Percentiles rank a stretch among this genome's conserved stretches.
Evolutionary conservation across 768 basidiomycete species (phyloP).

Genomic region (Lentinula guzmanii): DNA sequence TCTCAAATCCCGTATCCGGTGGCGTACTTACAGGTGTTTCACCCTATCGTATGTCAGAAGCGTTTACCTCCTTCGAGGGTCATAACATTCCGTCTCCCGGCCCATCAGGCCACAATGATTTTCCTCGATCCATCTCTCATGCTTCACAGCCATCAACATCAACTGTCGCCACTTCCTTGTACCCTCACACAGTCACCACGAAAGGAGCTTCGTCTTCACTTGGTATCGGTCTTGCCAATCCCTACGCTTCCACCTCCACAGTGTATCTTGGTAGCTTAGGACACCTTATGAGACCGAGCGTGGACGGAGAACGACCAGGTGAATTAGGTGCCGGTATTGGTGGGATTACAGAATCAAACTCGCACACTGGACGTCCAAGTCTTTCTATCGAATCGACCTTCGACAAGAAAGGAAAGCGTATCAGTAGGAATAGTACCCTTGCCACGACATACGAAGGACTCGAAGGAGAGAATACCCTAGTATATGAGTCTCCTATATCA

Average conservation of each 20-base stretch:
- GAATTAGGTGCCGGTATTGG: not conserved
- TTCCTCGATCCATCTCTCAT: not conserved
- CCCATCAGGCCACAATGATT: not conserved
- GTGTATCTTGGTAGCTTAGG: not conserved
- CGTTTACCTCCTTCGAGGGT: not conserved
- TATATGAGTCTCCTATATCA: not conserved
- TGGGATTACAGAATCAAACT: too few species aligned
- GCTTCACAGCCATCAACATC: not conserved
- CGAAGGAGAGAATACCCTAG: not conserved
- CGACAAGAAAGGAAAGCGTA: not conserved
- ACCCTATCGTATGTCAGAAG: not conserved
- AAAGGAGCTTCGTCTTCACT: not conserved
- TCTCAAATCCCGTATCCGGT: not conserved
- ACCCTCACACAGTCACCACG: not conserved
- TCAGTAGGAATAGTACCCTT: not conserved
- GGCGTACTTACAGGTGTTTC: not conserved
- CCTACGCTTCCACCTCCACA: not conserved
- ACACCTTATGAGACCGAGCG: not conserved
- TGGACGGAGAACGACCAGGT: not conserved
- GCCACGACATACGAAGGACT: not conserved
- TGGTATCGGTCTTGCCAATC: not conserved
- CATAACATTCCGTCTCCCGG: not conserved
- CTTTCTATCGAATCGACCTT: not conserved
- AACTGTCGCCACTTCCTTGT: not conserved
- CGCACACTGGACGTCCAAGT: not conserved